Conservation (phyloP, 805 yeast species). For the Myxozyma melibiosi region DNA sequence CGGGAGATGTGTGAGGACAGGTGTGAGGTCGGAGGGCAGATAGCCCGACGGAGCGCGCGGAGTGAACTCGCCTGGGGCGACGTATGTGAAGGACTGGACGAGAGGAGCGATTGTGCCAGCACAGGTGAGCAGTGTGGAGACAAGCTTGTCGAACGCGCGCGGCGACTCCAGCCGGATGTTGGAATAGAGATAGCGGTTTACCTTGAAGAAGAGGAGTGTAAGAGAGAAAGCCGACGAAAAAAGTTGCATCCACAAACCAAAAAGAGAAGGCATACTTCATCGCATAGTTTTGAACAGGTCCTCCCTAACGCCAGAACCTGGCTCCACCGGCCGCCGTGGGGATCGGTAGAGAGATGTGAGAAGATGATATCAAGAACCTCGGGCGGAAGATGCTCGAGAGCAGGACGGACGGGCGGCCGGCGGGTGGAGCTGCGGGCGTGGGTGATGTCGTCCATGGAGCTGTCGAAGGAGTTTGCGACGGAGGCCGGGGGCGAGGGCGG, state of each 20-base stretch:
- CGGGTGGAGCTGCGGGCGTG: not conserved
- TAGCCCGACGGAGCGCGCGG: slow-evolving; percentile 34
- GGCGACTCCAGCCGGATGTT: slow-evolving; percentile 18
- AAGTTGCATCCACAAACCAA: not conserved
- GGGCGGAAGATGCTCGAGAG: slow-evolving; percentile 17
- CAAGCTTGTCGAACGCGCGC: slow-evolving; percentile 25
- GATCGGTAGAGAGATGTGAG: slow-evolving; percentile 11
- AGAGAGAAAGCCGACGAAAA: not conserved
- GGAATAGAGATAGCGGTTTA: slow-evolving; percentile 29
- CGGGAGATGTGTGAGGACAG: slow-evolving; percentile 31
- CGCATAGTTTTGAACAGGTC: slow-evolving; percentile 20
- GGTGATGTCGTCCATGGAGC: not conserved
- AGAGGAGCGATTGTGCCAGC: slow-evolving; percentile 27
- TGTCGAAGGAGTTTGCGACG: slow-evolving; percentile 11
- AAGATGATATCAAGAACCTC: slow-evolving; percentile 22
- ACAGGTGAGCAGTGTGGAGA: slow-evolving; percentile 31
- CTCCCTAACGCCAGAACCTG: slow-evolving; percentile 26
- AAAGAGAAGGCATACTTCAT: slow-evolving; percentile 10
- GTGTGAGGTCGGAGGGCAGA: slow-evolving; percentile 30
- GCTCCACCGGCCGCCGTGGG: slow-evolving; percentile 1
- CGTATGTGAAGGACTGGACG: slow-evolving; percentile 26
- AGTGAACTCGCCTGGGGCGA: slow-evolving; percentile 33
- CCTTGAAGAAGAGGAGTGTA: slow-evolving; percentile 7
- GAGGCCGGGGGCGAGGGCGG: slow-evolving; percentile 18
- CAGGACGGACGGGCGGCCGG: not conserved